Evolutionary conservation across 1,139 yeast genomes (phyloP), one percentile per base, ranked within the genome.

Genomic region (Kazachstania sp.): DNA sequence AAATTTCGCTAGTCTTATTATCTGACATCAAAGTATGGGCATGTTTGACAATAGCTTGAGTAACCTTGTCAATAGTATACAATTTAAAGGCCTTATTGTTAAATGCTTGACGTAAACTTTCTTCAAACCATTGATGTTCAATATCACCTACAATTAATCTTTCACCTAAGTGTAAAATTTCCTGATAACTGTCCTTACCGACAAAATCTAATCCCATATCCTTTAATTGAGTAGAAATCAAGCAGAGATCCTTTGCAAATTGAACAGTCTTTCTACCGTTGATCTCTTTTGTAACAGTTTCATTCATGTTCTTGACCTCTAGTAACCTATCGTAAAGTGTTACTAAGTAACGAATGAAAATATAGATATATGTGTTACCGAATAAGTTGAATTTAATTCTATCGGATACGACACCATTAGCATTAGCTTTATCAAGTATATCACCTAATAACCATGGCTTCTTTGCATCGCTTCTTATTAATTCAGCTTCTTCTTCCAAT

Each of bases 111-210:
- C 99, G 86, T 52, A 94, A 70, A 23, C 95, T 77, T 65, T 92
- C 98, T 70, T 92, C 99, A 64, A 86, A 92, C 86, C 94, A 84
- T 65, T 85, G 95, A 56, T 88, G 95, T 59, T 92, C 98, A 46
- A 92, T 71, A 38, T 88, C 95, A 29, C 95, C 96, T 59, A 87
- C 95, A 54, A 94, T 85, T 46, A 90, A 71, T 54, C 80, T 78
- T 57, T 80, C 88, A 47, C 95, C 78, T 49, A 92, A 72, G 2
- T 71, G 71, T 50, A 92, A 71, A 18, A 88, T 77, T 66, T 92
- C 97, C 37, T 73, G 68, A 64, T 92, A 94, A 48, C 94, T 84
- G 56, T 81, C 81, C 8, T 76, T 71, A 16, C 87, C 86, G 34
- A 72, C 72, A 56, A 90, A 83, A 51, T 79, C 78, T 46, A 90